Conservation (phyloP, 371 early-diverging fungal genomes). For the Lichtheimia ornata region DNA sequence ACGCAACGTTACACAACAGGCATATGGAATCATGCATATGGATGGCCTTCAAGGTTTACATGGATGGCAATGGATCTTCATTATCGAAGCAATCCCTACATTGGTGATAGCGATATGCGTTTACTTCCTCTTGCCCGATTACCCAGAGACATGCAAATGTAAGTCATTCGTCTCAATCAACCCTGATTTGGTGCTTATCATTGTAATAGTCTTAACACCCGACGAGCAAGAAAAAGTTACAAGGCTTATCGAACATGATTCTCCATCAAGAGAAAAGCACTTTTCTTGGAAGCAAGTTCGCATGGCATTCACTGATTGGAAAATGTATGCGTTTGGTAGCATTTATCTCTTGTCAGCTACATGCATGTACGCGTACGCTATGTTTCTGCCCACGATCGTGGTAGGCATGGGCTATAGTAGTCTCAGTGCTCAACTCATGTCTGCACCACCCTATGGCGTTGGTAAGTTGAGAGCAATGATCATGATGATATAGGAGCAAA, state of each 20-base stretch:
- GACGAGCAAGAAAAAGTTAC: constrained; percentile 58
- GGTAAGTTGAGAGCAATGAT: background rate
- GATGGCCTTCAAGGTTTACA: constrained; percentile 45
- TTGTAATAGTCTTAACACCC: constrained; percentile 44
- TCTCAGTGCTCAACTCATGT: constrained; percentile 50
- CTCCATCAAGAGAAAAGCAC: constrained; percentile 55
- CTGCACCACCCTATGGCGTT: constrained; percentile 18
- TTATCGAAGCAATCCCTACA: constrained; percentile 75
- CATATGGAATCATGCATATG: constrained; percentile 59
- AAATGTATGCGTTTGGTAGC: constrained; percentile 54
- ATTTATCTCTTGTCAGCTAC: constrained; percentile 48
- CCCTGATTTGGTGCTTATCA: background rate
- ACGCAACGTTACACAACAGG: constrained; percentile 7
- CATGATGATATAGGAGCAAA: background rate
- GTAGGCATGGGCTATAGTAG: constrained; percentile 61
- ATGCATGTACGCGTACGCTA: constrained; percentile 62
- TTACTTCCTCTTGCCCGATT: constrained; percentile 68
- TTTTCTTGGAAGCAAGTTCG: constrained; percentile 63
- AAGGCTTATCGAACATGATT: constrained; percentile 58
- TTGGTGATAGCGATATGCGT: constrained; percentile 57
- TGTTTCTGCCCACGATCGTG: constrained; percentile 76
- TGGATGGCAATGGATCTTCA: constrained; percentile 74
- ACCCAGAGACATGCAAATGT: constrained; percentile 59
- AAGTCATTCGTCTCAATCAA: background rate
- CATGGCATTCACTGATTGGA: constrained; percentile 56